Conservation (phyloP, 352 stramenopile genomes). For the Hyaloperonospora brassicae region DNA sequence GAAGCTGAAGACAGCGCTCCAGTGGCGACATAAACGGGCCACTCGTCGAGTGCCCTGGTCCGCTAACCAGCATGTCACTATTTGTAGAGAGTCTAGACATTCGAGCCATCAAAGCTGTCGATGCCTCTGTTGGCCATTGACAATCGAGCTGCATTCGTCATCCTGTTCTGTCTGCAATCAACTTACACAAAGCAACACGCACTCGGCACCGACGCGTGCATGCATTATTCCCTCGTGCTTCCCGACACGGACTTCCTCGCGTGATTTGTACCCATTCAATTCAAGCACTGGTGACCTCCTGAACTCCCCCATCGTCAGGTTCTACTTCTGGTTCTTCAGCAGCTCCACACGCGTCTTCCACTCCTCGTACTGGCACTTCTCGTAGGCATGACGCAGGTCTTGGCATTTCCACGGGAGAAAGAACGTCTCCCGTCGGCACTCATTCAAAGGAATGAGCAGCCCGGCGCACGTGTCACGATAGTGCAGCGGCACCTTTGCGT, state of each 20-base stretch:
- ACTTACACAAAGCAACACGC: slow-evolving; percentile 4
- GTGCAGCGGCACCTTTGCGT: slow-evolving; percentile 88
- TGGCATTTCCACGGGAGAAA: slow-evolving; percentile 94
- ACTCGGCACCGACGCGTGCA: slow-evolving; percentile 17
- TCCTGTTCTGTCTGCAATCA: slow-evolving; percentile 5
- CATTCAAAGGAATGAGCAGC: slow-evolving; percentile 93
- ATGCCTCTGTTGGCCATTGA: background rate
- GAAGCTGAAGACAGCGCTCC: slow-evolving; percentile 6
- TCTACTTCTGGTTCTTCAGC: slow-evolving; percentile 66
- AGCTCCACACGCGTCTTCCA: slow-evolving; percentile 82
- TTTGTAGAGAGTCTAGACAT: slow-evolving; percentile 9
- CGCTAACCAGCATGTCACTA: background rate
- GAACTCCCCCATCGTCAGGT: background rate
- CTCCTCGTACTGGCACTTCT: slow-evolving; percentile 97
- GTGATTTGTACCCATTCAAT: background rate
- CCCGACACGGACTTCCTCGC: background rate
- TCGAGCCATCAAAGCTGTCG: slow-evolving; percentile 1
- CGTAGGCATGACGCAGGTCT: slow-evolving; percentile 96
- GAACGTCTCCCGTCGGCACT: slow-evolving; percentile 90
- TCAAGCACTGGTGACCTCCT: no score
- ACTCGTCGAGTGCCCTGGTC: background rate
- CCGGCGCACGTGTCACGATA: slow-evolving; percentile 95
- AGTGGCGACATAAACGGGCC: background rate
- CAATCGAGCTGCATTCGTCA: slow-evolving; percentile 1
- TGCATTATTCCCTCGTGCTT: slow-evolving; percentile 27